phyloP scores from a whole-genome alignment of 2,329 filamentous ascomycete genomes.

The Ascochyta lentis region DNA sequence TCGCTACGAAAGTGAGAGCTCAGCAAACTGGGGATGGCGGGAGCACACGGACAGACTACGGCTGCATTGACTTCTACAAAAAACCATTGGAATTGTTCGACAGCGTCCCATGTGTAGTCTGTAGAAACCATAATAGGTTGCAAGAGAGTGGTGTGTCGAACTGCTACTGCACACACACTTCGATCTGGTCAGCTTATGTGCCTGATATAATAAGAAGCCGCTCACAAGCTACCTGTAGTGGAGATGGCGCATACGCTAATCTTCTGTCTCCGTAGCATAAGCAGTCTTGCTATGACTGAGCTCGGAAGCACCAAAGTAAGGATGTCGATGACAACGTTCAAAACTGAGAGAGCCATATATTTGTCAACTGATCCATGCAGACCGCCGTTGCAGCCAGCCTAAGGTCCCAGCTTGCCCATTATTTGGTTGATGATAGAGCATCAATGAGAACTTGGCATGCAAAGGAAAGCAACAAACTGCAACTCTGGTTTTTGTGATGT shows the following conservation, averaged over 20 bases:
- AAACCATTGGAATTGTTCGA: conserved; percentile 21
- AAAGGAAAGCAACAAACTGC: too few species aligned
- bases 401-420: conserved; percentile 7
- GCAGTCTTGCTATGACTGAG: not conserved
- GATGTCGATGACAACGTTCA: conserved; percentile 19
- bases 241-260: not conserved
- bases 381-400: not conserved
- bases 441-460: too few species aligned
- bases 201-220: too few species aligned
- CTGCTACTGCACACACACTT: not conserved
- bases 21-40: not conserved
- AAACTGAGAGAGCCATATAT: conserved; percentile 17
- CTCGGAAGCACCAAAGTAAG: not conserved
- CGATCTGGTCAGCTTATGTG: too few species aligned
- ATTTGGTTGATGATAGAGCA: too few species aligned
- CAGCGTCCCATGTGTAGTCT: conserved; percentile 15
- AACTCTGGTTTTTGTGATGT: too few species aligned
- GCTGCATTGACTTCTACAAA: conserved; percentile 19
- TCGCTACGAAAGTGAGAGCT: too few species aligned
- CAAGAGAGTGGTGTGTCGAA: conserved; percentile 1
- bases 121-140: not conserved
- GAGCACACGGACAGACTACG: conserved; percentile 14
- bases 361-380: conserved; percentile 11
- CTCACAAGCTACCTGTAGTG: conserved; percentile 3
- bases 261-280: not conserved